Evolutionary conservation across 768 basidiomycete species (phyloP), one percentile per base, ranked within the genome.

Genomic region (Naganishia onofrii): DNA sequence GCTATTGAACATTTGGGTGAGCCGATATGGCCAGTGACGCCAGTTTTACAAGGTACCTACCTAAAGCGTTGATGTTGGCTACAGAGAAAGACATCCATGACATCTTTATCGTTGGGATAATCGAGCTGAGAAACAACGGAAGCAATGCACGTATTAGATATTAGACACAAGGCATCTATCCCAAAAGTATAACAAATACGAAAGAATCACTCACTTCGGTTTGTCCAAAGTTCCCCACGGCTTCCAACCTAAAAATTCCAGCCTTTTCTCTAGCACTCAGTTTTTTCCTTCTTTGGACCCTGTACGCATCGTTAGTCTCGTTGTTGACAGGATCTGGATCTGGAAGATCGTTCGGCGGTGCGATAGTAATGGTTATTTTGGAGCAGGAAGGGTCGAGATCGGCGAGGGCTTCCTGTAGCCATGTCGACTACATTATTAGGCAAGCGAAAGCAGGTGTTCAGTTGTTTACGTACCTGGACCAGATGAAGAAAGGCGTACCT

Each of bases 71-170:
- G 85, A 8, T 83, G 81, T 42, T 84, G 83, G 13, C 80, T 83
- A 78, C 94, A 97, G 71, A 95, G 91, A 75, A 96, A 93, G 0
- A 88, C 87, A 80, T 96, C 93, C 34, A 97, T 84, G 0, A 98
- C 90, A 60, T 96, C 93, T 57, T 86, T 85, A 76, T 95, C 93
- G 74, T 91, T 93, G 3, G 93, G 93, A 72, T 94, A 98, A 81
- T 99, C 94, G 88, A 97, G 91, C 92, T 94, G 75, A 34, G 19
- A 5, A 6, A 26, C 13, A 21, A 21, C 21, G 48, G 66, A 38
- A 32, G 17, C 13, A 53, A 44, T 17, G 13, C n/a, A 34, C 12
- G 13, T 23, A 3, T 51, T n/a, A 51, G n/a, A n/a, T n/a, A n/a
- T n/a, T n/a, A n/a, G n/a, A n/a, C n/a, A n/a, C n/a, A n/a, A n/a